These are phyloP conservation scores for Aphanomyces euteiches DNA, from an alignment of 352 stramenopile genomes.

Conservation along the genomic window DNA sequence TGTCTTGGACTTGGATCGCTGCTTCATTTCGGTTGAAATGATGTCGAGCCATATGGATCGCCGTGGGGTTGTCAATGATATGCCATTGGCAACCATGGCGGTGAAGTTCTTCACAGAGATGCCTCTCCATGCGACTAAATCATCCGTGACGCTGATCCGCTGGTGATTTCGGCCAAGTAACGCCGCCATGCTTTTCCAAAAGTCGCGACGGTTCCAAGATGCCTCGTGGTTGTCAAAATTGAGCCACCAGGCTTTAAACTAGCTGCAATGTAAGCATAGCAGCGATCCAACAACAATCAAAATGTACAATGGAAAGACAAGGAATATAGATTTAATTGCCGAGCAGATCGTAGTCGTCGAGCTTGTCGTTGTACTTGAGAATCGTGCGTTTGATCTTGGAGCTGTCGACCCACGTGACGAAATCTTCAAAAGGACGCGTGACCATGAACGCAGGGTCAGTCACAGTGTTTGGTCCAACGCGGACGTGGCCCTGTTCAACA, in stretches of 20 bases:
- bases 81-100: conserved; percentile 35
- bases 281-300: not conserved
- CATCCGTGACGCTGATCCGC: conserved; percentile 44
- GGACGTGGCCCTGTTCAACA: conserved; percentile 97
- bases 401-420: conserved; percentile 98
- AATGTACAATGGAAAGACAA: not conserved
- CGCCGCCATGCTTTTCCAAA: conserved; percentile 1
- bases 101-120: conserved; percentile 56
- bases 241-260: too few relatives aligned
- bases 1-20: conserved; percentile 47
- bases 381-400: conserved; percentile 97
- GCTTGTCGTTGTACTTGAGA: conserved; percentile 99
- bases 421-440: conserved; percentile 98
- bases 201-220: not conserved
- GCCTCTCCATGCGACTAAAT: conserved; percentile 50
- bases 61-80: conserved; percentile 40
- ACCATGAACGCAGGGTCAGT: conserved; percentile 97
- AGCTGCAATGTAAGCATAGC: too few relatives aligned
- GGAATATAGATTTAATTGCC: conserved; percentile 72
- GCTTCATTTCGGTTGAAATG: conserved; percentile 44
- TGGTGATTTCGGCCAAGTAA: not conserved
- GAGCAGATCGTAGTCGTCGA: conserved; percentile 99
- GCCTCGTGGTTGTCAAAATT: not conserved
- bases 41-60: conserved; percentile 56
- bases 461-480: conserved; percentile 88